Conservation (phyloP, 495 filamentous ascomycete species). For the Penicillium maclennaniae region DNA sequence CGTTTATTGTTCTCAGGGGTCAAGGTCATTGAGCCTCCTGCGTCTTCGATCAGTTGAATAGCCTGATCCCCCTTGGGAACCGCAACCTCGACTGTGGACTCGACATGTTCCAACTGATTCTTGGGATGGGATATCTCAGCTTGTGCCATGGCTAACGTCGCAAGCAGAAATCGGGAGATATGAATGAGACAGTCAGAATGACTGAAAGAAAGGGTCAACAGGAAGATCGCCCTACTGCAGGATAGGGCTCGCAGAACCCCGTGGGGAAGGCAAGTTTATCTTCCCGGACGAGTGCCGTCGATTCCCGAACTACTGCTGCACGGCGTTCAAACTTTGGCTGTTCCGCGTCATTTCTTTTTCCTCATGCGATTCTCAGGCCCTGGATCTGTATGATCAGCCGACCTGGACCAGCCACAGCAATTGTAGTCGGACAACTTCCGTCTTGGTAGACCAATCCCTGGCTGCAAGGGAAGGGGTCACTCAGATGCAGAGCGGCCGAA, state of each 20-base stretch:
- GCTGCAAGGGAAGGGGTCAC: background rate
- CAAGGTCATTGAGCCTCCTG: slow-evolving; percentile 38
- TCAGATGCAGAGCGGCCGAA: background rate
- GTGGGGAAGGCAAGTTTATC: slow-evolving; percentile 29
- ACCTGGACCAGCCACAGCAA: slow-evolving; percentile 1
- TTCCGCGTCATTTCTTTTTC: slow-evolving; percentile 3
- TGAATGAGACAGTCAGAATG: background rate
- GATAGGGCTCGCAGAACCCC: slow-evolving; percentile 25
- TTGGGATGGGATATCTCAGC: slow-evolving; percentile 18
- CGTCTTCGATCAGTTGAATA: slow-evolving; percentile 41
- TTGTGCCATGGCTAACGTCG: slow-evolving; percentile 23
- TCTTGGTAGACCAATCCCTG: slow-evolving; percentile 3
- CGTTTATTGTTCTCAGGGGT: slow-evolving; percentile 52
- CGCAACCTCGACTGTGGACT: slow-evolving; percentile 28
- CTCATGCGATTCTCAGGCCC: background rate
- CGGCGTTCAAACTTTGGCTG: background rate
- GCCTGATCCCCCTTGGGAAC: slow-evolving; percentile 39
- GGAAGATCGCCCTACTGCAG: background rate
- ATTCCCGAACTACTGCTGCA: slow-evolving; percentile 15
- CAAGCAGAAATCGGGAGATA: background rate
- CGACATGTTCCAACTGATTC: slow-evolving; percentile 34
- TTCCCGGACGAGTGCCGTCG: slow-evolving; percentile 12
- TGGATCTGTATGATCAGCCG: background rate
- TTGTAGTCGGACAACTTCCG: slow-evolving; percentile 19
- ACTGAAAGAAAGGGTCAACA: background rate